Evolutionary conservation across 495 filamentous ascomycete genomes (phyloP).

Genomic region (Saxophila tyrrhenica): DNA sequence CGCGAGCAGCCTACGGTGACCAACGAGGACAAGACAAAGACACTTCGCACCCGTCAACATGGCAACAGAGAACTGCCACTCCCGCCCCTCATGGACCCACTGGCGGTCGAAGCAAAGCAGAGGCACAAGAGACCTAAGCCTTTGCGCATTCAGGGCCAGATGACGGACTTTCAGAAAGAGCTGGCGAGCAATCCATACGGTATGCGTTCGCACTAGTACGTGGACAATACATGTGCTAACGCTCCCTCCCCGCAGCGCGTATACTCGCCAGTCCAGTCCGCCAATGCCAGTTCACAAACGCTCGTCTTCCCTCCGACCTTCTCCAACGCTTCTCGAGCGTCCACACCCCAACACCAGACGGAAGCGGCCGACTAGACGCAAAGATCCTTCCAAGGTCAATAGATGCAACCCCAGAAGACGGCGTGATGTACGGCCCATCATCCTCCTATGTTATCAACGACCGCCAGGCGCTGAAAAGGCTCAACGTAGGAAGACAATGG

Average conservation of each 20-base stretch:
- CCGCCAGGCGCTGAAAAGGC: constrained; percentile 2
- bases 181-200: constrained; percentile 50
- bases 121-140: constrained; percentile 45
- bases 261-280: constrained; percentile 58
- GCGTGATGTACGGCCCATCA: neutral
- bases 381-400: neutral
- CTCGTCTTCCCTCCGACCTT: constrained; percentile 49
- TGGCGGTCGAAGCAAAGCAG: constrained; percentile 8
- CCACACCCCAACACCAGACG: constrained; percentile 42
- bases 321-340: constrained; percentile 45
- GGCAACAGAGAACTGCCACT: constrained; percentile 18
- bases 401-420: neutral
- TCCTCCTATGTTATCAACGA: constrained; percentile 5
- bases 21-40: constrained; percentile 11
- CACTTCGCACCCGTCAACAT: constrained; percentile 12
- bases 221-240: constrained; percentile 16
- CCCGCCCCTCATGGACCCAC: constrained; percentile 23
- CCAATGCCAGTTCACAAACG: constrained; percentile 45
- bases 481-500: constrained; percentile 13
- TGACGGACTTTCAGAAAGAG: constrained; percentile 38
- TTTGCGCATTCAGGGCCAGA: constrained; percentile 6
- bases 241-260: constrained; percentile 33
- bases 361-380: neutral
- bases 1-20: constrained; percentile 7
- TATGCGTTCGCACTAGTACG: constrained; percentile 27